Evolutionary conservation across 768 basidiomycete genomes (phyloP).

Genomic region (Rossbeevera mucosa): DNA sequence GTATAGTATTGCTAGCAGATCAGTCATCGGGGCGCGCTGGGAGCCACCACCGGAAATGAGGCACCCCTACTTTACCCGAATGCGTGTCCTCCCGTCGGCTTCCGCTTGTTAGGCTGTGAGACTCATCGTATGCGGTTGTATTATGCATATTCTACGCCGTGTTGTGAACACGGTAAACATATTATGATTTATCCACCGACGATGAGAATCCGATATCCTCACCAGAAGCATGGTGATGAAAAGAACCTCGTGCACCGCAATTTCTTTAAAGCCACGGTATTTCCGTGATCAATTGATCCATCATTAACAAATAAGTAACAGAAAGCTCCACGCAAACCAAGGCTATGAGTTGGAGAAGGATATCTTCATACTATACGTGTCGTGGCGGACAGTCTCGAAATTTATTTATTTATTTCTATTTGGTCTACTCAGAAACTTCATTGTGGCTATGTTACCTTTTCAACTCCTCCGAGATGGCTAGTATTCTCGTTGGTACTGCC

Average conservation of each 20-base stretch:
- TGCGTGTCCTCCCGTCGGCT: neutral
- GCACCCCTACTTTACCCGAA: neutral
- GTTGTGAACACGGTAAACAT: neutral
- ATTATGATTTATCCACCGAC: neutral
- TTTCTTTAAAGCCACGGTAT: neutral
- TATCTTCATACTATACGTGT: neutral
- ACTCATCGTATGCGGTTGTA: neutral
- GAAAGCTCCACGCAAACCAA: neutral
- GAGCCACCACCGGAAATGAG: neutral
- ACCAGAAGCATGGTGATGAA: neutral
- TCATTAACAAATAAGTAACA: neutral
- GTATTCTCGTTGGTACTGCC: constrained; percentile 7
- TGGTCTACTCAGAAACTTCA: neutral
- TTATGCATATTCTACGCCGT: neutral
- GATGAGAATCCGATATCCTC: neutral
- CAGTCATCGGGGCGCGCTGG: neutral
- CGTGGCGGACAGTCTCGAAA: too few relatives aligned
- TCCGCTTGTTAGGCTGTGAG: neutral
- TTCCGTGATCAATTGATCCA: too few relatives aligned
- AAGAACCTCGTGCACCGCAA: neutral
- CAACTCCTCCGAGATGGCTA: constrained; percentile 11
- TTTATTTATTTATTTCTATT: constrained; percentile 17
- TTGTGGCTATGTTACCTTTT: neutral
- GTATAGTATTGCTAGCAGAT: neutral
- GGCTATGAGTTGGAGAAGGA: neutral